A percentile compares a stretch with the other conserved stretches of the same genome.
Conservation (phyloP, 2,329 filamentous ascomycete genomes). For the Pezicula carpinea region DNA sequence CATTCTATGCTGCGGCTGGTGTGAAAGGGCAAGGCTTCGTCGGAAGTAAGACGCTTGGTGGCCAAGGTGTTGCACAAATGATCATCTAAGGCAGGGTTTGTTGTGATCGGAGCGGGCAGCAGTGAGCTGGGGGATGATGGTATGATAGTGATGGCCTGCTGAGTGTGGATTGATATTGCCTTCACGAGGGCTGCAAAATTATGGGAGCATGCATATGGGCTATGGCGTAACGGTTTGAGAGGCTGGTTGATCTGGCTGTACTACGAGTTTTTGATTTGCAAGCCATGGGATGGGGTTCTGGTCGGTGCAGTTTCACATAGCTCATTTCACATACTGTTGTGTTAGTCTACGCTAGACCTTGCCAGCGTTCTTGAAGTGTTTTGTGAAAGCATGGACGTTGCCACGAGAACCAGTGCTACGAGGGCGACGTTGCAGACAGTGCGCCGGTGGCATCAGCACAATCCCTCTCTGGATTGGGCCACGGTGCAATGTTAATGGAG, state of each 20-base stretch:
- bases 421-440: too few species aligned
- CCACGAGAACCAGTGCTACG: too few species aligned
- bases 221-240: slow-evolving; percentile 15
- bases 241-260: slow-evolving; percentile 14
- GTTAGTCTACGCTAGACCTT: too few species aligned
- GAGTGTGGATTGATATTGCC: background rate
- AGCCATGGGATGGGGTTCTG: slow-evolving; percentile 7
- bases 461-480: too few species aligned
- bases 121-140: background rate
- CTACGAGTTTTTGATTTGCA: slow-evolving; percentile 12
- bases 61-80: slow-evolving; percentile 93
- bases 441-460: too few species aligned
- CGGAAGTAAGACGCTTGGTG: slow-evolving; percentile 93
- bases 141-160: background rate
- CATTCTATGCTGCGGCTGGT: slow-evolving; percentile 77
- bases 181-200: slow-evolving; percentile 4
- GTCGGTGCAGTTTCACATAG: slow-evolving; percentile 18
- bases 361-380: too few species aligned
- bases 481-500: too few species aligned
- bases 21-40: slow-evolving; percentile 82
- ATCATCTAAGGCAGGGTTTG: slow-evolving; percentile 63
- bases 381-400: background rate
- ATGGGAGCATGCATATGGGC: slow-evolving; percentile 16
- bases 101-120: background rate
- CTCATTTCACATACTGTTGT: slow-evolving; percentile 2